Percentiles rank a stretch among this genome's conserved stretches.
These are phyloP conservation scores for Naganishia cerealis DNA, from an alignment of 1,284 basidiomycete genomes.

Conservation along the genomic window DNA sequence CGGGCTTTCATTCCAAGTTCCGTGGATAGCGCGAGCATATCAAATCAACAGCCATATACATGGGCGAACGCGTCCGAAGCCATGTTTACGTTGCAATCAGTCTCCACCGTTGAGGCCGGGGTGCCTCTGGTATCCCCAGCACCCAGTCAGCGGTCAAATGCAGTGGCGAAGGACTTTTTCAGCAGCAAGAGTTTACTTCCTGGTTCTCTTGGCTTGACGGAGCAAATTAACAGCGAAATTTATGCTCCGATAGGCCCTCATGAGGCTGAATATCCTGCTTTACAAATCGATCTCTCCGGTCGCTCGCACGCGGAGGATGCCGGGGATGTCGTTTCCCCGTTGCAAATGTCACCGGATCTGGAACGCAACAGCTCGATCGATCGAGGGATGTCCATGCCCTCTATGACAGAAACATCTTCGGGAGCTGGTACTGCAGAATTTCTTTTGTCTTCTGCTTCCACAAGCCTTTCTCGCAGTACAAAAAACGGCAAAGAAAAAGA, in stretches of 20 bases:
- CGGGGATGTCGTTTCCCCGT: background rate
- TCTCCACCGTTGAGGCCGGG: constrained; percentile 39
- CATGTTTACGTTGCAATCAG: constrained; percentile 42
- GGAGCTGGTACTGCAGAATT: constrained; percentile 44
- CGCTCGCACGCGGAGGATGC: background rate
- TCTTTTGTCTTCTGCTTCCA: constrained; percentile 51
- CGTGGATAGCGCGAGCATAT: background rate
- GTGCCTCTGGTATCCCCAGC: constrained; percentile 39
- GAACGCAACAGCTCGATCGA: constrained; percentile 10
- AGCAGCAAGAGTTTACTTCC: constrained; percentile 24
- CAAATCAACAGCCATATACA: constrained; percentile 9
- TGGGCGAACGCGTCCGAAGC: constrained; percentile 33
- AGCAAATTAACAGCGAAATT: background rate
- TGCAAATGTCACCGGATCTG: constrained; percentile 16
- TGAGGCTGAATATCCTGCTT: constrained; percentile 13
- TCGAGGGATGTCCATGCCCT: constrained; percentile 39
- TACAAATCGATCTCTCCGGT: constrained; percentile 15
- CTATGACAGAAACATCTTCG: constrained; percentile 39
- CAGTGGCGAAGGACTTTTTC: constrained; percentile 28
- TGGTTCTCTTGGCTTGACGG: constrained; percentile 14
- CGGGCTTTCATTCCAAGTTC: background rate
- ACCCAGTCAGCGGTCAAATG: constrained; percentile 14
- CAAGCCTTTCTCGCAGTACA: constrained; percentile 50
- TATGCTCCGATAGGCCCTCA: background rate
- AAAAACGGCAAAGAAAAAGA: constrained; percentile 45